Base-by-base conservation (phyloP, 495 filamentous ascomycete species). In the Ascodesmis nigricans region DNA sequence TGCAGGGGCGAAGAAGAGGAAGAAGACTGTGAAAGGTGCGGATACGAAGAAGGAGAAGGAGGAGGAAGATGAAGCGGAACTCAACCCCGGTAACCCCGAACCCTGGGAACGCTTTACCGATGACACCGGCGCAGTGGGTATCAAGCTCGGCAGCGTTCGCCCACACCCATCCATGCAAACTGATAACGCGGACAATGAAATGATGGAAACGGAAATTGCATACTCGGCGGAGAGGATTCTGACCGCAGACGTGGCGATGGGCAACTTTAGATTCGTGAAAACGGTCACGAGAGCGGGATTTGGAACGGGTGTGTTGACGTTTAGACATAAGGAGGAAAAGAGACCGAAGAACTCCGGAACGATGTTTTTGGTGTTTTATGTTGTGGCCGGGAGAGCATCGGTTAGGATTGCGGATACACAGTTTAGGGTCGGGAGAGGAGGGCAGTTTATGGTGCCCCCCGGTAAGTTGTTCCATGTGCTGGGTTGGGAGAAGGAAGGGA, bases 291-390 rank as follows among this genome's bases (percentile, higher is more conserved):
- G 76, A 25, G 66, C 74, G 1, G 91, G 87, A 58, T 77, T 92
- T 44, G 83, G 81, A 23, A 69, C 71, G 2, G 87, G 87, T 0
- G 67, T 93, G 35, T 74, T 97, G 20, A 82, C 93, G 31, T 56
- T 97, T 11, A 78, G 80, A 4, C 71, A 78, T 1, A 73, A 74
- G 3, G 71, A 71, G 11, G 62, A 71, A 31, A 97, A 97, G 64
- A 65, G 73, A 42, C 65, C 69, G 11, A 97, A 95, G 61, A 92
- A 91, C 46, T 72, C 74, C 3, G 66, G 84, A 33, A 79, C 75
- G 55, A 91, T 91, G 75, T 81, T 91, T 43, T 78, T 95, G 73
- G 73, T 75, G 0, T 93, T 97, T 50, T 93, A 87, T 52, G 75
- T 97, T 20, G 69, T 75, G 38, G 54, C 61, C 14, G 87, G 87